These are phyloP conservation scores for Neofusicoccum kwambonambiense DNA, from an alignment of 2,329 filamentous ascomycete species.

Conservation along the genomic window DNA sequence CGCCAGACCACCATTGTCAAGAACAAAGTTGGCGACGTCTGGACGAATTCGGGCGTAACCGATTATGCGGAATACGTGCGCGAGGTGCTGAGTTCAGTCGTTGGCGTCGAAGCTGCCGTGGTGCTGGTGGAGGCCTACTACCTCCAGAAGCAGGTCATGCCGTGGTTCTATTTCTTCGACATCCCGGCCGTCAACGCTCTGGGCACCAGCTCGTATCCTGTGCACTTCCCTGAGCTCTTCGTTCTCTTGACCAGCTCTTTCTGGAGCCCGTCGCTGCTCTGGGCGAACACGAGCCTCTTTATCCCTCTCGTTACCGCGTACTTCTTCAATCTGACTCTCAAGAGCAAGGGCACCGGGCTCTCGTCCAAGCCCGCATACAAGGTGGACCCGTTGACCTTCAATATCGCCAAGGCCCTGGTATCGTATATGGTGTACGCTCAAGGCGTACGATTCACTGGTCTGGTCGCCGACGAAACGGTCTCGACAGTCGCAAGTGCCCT, in stretches of 20 bases:
- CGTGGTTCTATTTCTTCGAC: conserved; percentile 70
- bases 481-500: conserved; percentile 63
- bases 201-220: conserved; percentile 56
- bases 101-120: conserved; percentile 67
- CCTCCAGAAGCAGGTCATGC: conserved; percentile 69
- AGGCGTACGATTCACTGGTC: conserved; percentile 61
- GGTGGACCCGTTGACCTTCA: conserved; percentile 86
- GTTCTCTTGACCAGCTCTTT: conserved; percentile 72
- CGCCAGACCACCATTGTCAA: conserved; percentile 66
- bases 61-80: conserved; percentile 66
- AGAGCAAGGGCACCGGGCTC: conserved; percentile 31
- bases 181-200: conserved; percentile 62
- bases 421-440: conserved; percentile 72
- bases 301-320: conserved; percentile 73
- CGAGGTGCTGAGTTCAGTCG: conserved; percentile 69
- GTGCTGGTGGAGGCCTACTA: conserved; percentile 68
- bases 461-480: conserved; percentile 61
- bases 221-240: conserved; percentile 79
- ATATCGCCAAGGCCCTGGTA: conserved; percentile 79
- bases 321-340: conserved; percentile 81
- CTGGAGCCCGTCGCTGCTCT: conserved; percentile 79
- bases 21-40: conserved; percentile 62
- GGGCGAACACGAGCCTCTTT: conserved; percentile 69
- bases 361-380: conserved; percentile 51
- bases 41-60: conserved; percentile 64